Evolutionary conservation across 202 grass and related monocot species (phyloP), one percentile per base, ranked within the genome.

Genomic region (Dendrocalamus latiflorus): DNA sequence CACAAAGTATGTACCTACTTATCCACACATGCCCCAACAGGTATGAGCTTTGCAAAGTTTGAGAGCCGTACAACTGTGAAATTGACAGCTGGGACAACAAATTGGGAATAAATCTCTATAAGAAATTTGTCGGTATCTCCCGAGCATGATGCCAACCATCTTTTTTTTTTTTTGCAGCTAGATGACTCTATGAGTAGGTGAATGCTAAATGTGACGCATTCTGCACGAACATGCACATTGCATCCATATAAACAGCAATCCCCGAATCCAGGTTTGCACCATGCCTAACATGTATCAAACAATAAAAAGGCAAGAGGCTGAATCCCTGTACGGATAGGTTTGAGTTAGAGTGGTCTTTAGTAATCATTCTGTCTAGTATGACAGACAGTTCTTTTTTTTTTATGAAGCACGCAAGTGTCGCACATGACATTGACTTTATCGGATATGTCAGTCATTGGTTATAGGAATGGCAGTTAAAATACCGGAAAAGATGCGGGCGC

Each of bases 201-300:
- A 38, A 22, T 17, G 63, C 49, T 56, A 22, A 45, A 55, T 17
- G 61, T 54, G 53, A n/a, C n/a, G n/a, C n/a, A n/a, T n/a, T n/a
- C n/a, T n/a, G n/a, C n/a, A n/a, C n/a, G n/a, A n/a, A n/a, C n/a
- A n/a, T n/a, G n/a, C n/a, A n/a, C n/a, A n/a, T n/a, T n/a, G n/a
- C n/a, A n/a, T n/a, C n/a, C n/a, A n/a, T n/a, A n/a, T n/a, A n/a
- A n/a, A n/a, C n/a, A n/a, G n/a, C n/a, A n/a, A n/a, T n/a, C n/a
- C n/a, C n/a, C n/a, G n/a, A n/a, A n/a, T n/a, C 14, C 25, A 64
- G 15, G 61, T 43, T 73, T 20, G 37, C 41, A 6, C 13, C 70
- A 6, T 62, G 61, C 36, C 42, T 61, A 49, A 67, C 74, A 82
- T 67, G 54, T 51, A 75, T 53, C 12, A 30, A 82, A 62, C 45